Percentiles rank a stretch among this genome's conserved stretches.
phyloP scores from a whole-genome alignment of 1,139 yeast species.

The Nadsonia commutata region DNA sequence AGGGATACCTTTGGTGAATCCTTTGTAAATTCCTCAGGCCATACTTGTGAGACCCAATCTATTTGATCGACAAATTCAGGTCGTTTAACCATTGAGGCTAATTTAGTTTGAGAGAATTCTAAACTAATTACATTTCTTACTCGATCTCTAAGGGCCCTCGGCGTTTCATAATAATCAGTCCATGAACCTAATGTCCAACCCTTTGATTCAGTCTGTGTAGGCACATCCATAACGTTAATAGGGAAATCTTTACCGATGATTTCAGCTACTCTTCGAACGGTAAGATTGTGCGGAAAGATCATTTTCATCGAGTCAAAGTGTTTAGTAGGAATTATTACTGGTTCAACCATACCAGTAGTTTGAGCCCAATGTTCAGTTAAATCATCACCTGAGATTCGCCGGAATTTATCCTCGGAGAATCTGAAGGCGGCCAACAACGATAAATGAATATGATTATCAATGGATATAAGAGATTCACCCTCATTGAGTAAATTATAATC shows the following conservation, averaged over 20 bases:
- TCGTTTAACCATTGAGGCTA: conserved; percentile 39
- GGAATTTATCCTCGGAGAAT: conserved; percentile 13
- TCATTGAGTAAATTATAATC: conserved; percentile 73
- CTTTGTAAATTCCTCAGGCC: conserved; percentile 30
- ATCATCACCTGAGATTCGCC: conserved; percentile 19
- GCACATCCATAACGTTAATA: conserved; percentile 81
- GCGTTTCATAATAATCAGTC: conserved; percentile 53
- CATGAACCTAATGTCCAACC: conserved; percentile 64
- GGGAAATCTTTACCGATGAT: conserved; percentile 48
- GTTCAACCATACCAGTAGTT: conserved; percentile 21
- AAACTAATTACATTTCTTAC: conserved; percentile 69
- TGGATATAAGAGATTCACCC: conserved; percentile 54
- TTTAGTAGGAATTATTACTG: conserved; percentile 25
- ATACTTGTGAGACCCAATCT: conserved; percentile 58
- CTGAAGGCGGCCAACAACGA: conserved; percentile 4
- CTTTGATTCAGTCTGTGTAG: conserved; percentile 48
- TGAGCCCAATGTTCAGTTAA: conserved; percentile 29
- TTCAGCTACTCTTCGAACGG: conserved; percentile 44
- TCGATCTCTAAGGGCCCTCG: conserved; percentile 38
- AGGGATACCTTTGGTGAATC: conserved; percentile 52
- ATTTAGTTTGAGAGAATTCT: conserved; percentile 49
- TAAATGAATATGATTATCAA: conserved; percentile 43
- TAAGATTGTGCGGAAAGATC: conserved; percentile 30
- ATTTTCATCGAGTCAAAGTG: conserved; percentile 26
- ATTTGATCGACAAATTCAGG: conserved; percentile 53